Percentiles rank a stretch among this genome's conserved stretches.
Evolutionary conservation across 2,329 filamentous ascomycete species (phyloP).

Genomic region (Torrubiella hemipterigena): DNA sequence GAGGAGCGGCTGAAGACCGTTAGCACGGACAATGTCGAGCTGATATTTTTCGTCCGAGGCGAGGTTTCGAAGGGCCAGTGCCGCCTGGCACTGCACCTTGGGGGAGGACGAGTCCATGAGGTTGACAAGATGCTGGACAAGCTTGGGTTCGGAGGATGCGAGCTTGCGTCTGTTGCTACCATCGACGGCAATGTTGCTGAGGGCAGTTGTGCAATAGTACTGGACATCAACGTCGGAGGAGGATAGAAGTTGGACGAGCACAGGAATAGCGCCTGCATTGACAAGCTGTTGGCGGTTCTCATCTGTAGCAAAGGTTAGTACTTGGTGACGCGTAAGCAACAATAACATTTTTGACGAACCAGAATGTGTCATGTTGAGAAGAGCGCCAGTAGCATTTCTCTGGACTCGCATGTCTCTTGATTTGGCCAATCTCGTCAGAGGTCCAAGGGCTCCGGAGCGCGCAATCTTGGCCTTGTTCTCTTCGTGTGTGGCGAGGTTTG

Average conservation of each 20-base stretch:
- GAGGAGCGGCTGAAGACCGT: slow-evolving; percentile 74
- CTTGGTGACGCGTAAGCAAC: slow-evolving; percentile 3
- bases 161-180: slow-evolving; percentile 81
- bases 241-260: slow-evolving; percentile 86
- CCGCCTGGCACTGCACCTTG: slow-evolving; percentile 96
- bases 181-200: slow-evolving; percentile 98
- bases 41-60: slow-evolving; percentile 98
- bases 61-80: slow-evolving; percentile 83
- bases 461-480: slow-evolving; percentile 99
- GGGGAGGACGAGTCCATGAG: slow-evolving; percentile 96
- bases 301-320: slow-evolving; percentile 40
- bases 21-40: slow-evolving; percentile 86
- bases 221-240: slow-evolving; percentile 94
- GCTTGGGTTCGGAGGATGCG: slow-evolving; percentile 76
- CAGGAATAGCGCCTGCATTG: slow-evolving; percentile 93
- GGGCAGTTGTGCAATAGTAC: slow-evolving; percentile 96
- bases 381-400: slow-evolving; percentile 87
- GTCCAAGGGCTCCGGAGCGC: slow-evolving; percentile 81
- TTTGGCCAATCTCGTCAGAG: slow-evolving; percentile 83
- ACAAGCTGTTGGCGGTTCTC: slow-evolving; percentile 97
- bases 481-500: slow-evolving; percentile 93
- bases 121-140: slow-evolving; percentile 88
- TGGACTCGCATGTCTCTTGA: slow-evolving; percentile 98
- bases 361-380: slow-evolving; percentile 98
- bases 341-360: slow-evolving; percentile 42